These are phyloP conservation scores for Scytalidium lignicola DNA, from an alignment of 2,329 filamentous ascomycete species.

Conservation along the genomic window DNA sequence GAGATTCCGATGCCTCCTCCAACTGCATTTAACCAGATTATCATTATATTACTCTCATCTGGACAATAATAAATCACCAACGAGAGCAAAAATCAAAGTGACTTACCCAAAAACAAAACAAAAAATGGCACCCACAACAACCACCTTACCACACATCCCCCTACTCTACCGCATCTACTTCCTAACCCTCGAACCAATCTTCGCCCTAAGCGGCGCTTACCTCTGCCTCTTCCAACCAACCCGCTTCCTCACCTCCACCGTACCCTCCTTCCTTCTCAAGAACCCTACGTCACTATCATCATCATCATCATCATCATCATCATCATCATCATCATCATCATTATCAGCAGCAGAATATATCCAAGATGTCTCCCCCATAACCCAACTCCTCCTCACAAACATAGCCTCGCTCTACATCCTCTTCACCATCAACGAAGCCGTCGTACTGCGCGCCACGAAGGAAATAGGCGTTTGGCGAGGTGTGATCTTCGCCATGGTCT, in stretches of 20 bases:
- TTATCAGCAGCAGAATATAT: slow-evolving; percentile 6
- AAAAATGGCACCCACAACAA: neutral
- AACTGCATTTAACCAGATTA: no score
- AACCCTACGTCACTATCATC: neutral
- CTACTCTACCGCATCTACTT: slow-evolving; percentile 21
- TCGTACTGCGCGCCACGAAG: slow-evolving; percentile 23
- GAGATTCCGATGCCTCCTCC: no score
- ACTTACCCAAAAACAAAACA: no score
- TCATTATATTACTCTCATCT: no score
- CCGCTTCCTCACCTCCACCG: slow-evolving; percentile 15
- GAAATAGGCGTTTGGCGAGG: slow-evolving; percentile 26
- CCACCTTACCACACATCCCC: slow-evolving; percentile 5
- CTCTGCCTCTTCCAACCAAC: slow-evolving; percentile 14
- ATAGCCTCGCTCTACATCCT: slow-evolving; percentile 26
- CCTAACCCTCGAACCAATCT: slow-evolving; percentile 21
- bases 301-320: slow-evolving; percentile 6
- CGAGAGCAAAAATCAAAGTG: no score
- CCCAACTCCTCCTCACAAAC: slow-evolving; percentile 23
- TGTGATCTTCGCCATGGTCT: slow-evolving; percentile 18
- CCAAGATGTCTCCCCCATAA: slow-evolving; percentile 19
- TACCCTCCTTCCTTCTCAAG: slow-evolving; percentile 13
- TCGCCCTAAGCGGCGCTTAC: slow-evolving; percentile 18
- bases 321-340: slow-evolving; percentile 6
- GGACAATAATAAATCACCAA: no score
- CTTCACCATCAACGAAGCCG: slow-evolving; percentile 26